Percentiles rank a stretch among this genome's conserved stretches.
Evolutionary conservation across 2,329 filamentous ascomycete genomes (phyloP).

Genomic region (Epichloe brachyelytri): DNA sequence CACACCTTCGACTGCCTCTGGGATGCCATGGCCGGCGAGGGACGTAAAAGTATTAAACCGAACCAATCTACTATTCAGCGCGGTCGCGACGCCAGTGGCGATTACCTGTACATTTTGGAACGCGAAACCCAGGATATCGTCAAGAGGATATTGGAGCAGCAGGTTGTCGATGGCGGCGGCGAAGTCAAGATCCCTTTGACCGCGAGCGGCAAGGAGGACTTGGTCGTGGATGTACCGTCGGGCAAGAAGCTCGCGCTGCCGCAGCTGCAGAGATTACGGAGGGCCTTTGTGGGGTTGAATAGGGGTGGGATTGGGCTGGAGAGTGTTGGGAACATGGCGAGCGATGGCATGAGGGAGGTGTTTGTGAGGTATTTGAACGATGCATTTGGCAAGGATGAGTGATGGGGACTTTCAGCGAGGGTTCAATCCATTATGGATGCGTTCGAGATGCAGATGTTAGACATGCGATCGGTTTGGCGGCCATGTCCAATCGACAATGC

Average conservation of each 20-base stretch:
- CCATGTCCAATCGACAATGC: not conserved
- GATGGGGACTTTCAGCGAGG: not conserved
- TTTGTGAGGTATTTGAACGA: conserved; percentile 58
- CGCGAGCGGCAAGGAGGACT: conserved; percentile 27
- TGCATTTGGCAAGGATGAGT: conserved; percentile 44
- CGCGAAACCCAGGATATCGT: conserved; percentile 67
- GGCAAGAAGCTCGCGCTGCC: conserved; percentile 54
- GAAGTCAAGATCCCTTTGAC: conserved; percentile 37
- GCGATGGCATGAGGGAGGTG: conserved; percentile 43
- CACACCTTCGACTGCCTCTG: conserved; percentile 54
- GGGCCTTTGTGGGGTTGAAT: conserved; percentile 68
- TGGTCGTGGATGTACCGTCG: conserved; percentile 50
- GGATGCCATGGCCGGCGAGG: conserved; percentile 56
- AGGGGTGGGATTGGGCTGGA: conserved; percentile 53
- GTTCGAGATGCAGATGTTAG: not conserved
- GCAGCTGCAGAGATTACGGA: conserved; percentile 62
- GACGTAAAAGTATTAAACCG: conserved; percentile 51
- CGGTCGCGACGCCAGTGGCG: conserved; percentile 48
- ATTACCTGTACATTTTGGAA: conserved; percentile 72
- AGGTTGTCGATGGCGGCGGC: conserved; percentile 54
- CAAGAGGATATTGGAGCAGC: conserved; percentile 53
- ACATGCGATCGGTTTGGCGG: no score
- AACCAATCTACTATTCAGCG: conserved; percentile 63
- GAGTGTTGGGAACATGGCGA: conserved; percentile 38
- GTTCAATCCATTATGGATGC: not conserved